Evolutionary conservation across 1,284 basidiomycete species (phyloP), one percentile per base, ranked within the genome.

Genomic region (Limonomyces culmigenus): DNA sequence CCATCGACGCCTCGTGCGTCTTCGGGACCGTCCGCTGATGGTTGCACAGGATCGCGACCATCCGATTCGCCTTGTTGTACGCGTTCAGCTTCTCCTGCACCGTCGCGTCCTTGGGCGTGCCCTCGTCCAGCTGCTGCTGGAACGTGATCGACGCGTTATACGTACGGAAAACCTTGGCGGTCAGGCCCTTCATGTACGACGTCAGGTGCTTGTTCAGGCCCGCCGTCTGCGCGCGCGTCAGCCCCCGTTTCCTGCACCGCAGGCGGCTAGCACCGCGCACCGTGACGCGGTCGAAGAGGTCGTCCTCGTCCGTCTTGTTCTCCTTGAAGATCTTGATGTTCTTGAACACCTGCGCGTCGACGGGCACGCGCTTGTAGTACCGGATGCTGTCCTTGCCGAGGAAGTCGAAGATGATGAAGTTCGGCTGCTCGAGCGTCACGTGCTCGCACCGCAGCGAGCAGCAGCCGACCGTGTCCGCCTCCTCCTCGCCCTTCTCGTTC

Each of bases 141-240:
- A 96, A 93, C 2, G 91, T 93, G 56, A 74, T 76, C 19, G 91
- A 96, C 13, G 91, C 91, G 51, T 97, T 97, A 62, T 86, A 97
- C 38, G 91, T 97, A 87, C 91, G 91, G 68, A 97, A 97, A 16
- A 97, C 91, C 55, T 96, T 97, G 38, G 91, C 91, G 1, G 91
- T 92, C 17, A 97, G 67, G 13, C 92, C 92, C 45, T 89, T 85
- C 91, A 96, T 97, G 54, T 93, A 88, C 29, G 70, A 72, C 32
- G 71, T 72, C 39, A 97, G 65, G 55, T 95, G 86, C 51, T 89
- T 91, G 63, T 97, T 97, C 42, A 97, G 59, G 2, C 65, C 60
- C 2, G 67, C 58, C 1, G 91, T 93, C 88, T 95, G 49, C 23
- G 38, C 35, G 5, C 19, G 29, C 18, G 25, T 25, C 16, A 36